phyloP scores from a whole-genome alignment of 2,329 filamentous ascomycete species.

The Arthrobotrys pseudoclavata region DNA sequence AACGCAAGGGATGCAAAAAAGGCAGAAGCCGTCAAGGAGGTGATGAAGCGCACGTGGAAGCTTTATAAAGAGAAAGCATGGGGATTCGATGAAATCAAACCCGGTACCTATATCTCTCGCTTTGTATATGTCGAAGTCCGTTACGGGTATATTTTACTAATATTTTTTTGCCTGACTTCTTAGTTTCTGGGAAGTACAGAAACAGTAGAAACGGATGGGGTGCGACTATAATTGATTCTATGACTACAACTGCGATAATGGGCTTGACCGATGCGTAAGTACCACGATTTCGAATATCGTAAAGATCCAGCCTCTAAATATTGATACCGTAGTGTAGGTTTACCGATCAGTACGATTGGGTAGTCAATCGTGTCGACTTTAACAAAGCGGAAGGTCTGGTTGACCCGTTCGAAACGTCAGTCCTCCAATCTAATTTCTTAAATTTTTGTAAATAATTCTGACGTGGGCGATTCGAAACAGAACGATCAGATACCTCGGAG shows the following conservation, averaged over 20 bases:
- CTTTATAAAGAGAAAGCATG: conserved; percentile 82
- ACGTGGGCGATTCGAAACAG: conserved; percentile 1
- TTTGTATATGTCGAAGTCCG: not conserved
- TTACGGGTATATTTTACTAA: not conserved
- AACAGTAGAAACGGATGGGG: conserved; percentile 82
- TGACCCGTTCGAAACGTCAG: conserved; percentile 82
- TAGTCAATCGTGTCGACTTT: conserved; percentile 83
- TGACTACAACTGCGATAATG: conserved; percentile 86
- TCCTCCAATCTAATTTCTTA: not conserved
- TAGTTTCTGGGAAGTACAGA: conserved; percentile 59
- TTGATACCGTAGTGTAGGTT: conserved; percentile 41
- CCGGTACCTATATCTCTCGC: conserved; percentile 64
- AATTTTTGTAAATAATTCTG: not conserved
- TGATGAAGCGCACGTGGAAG: conserved; percentile 79
- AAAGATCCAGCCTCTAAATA: conserved; percentile 6
- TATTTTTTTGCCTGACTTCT: not conserved
- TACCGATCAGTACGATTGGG: conserved; percentile 65
- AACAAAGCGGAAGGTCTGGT: conserved; percentile 73
- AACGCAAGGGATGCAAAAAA: conserved; percentile 64
- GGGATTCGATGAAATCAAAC: conserved; percentile 80
- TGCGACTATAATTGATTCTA: conserved; percentile 83
- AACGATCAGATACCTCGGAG: conserved; percentile 75
- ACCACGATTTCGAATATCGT: conserved; percentile 62
- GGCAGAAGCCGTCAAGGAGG: conserved; percentile 75
- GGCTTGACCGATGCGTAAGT: conserved; percentile 72